These are phyloP conservation scores for Ophiostoma novo-ulmi DNA, from an alignment of 2,329 filamentous ascomycete species.

Conservation along the genomic window DNA sequence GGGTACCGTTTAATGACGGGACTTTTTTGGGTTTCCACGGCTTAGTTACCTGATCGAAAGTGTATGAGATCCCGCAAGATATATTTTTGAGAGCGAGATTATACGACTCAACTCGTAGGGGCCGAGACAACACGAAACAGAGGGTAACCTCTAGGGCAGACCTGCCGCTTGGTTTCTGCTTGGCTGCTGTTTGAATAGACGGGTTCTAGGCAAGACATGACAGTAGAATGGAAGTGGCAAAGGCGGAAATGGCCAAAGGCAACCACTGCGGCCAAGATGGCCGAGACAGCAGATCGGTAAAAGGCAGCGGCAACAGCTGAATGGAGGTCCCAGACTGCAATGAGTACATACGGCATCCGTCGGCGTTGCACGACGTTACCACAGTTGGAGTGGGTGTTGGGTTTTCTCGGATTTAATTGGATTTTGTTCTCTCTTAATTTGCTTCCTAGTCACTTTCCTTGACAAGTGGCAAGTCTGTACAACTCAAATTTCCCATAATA, in stretches of 20 bases:
- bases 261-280: not conserved
- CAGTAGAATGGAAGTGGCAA: not conserved
- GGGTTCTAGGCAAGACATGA: not conserved
- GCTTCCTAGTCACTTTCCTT: not conserved
- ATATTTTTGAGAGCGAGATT: not conserved
- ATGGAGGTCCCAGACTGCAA: not conserved
- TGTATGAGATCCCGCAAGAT: not conserved
- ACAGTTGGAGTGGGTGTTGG: not conserved
- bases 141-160: not conserved
- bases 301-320: not conserved
- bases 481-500: not conserved
- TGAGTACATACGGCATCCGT: not conserved
- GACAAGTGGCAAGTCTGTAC: not conserved
- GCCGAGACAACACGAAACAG: conserved; percentile 20
- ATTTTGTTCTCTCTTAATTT: not conserved
- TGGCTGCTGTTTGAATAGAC: conserved; percentile 4
- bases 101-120: not conserved
- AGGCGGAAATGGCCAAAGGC: not conserved
- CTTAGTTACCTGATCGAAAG: not conserved
- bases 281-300: not conserved
- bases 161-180: not conserved
- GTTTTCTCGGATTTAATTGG: not conserved
- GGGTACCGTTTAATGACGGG: not conserved
- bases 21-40: not conserved
- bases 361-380: not conserved